Evolutionary conservation across 2,329 filamentous ascomycete genomes (phyloP).

Genomic region (Alternaria burnsii): DNA sequence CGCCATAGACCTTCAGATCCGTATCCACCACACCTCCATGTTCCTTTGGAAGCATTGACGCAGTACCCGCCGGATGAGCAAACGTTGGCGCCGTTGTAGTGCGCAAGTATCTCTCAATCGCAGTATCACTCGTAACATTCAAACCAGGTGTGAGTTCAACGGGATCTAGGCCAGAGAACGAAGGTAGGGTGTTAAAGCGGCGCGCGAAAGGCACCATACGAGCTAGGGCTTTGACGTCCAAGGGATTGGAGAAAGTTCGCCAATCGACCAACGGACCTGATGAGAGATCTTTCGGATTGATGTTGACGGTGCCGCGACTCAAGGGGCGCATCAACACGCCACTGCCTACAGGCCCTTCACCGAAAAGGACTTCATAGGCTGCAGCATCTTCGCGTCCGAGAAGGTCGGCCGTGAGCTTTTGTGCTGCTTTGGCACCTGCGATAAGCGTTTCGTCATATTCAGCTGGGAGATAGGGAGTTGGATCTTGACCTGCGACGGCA

Average conservation of each 20-base stretch:
- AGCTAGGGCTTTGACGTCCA: slow-evolving; percentile 39
- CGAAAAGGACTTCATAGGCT: slow-evolving; percentile 34
- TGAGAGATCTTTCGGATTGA: slow-evolving; percentile 40
- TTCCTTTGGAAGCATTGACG: slow-evolving; percentile 16
- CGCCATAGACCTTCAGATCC: slow-evolving; percentile 31
- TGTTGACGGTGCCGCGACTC: slow-evolving; percentile 40
- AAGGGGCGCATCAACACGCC: slow-evolving; percentile 12
- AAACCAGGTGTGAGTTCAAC: slow-evolving; percentile 26
- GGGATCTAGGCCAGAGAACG: slow-evolving; percentile 21
- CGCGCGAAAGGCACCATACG: slow-evolving; percentile 39
- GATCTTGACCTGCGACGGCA: slow-evolving; percentile 16
- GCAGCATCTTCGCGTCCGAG: slow-evolving; percentile 28
- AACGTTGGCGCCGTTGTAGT: slow-evolving; percentile 8
- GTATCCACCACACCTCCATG: slow-evolving; percentile 32
- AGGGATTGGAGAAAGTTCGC: slow-evolving; percentile 40
- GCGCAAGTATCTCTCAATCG: not conserved
- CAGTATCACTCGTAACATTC: slow-evolving; percentile 21
- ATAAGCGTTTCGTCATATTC: slow-evolving; percentile 11
- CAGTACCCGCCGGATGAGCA: slow-evolving; percentile 29
- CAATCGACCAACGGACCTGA: slow-evolving; percentile 21
- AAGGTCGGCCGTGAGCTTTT: slow-evolving; percentile 25
- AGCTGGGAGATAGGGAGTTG: slow-evolving; percentile 20
- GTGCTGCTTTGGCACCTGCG: slow-evolving; percentile 28
- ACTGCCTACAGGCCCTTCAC: slow-evolving; percentile 11
- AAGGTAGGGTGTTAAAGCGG: slow-evolving; percentile 19